Percentiles rank a stretch among this genome's conserved stretches.
Evolutionary conservation across 1,284 basidiomycete genomes (phyloP).

Genomic region (Microbotryum scabiosae): DNA sequence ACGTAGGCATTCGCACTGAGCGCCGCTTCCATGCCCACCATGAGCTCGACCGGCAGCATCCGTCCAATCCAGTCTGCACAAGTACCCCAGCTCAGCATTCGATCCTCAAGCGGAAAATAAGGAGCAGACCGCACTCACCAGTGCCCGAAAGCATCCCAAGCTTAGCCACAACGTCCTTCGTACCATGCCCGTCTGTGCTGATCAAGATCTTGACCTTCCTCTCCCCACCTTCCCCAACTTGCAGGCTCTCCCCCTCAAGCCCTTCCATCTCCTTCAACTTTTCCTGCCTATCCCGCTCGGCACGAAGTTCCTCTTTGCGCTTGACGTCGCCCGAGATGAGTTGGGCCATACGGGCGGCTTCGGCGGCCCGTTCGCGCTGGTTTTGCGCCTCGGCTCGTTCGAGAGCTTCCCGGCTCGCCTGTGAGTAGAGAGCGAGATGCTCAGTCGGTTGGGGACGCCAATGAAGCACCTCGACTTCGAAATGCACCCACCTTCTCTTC

Average conservation of each 20-base stretch:
- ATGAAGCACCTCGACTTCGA: too few species aligned
- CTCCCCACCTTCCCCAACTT: neutral
- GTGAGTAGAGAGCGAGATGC: neutral
- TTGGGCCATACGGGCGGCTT: conserved; percentile 21
- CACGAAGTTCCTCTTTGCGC: conserved; percentile 21
- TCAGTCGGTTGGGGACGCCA: neutral
- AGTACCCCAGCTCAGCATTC: too few species aligned
- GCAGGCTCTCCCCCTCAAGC: neutral
- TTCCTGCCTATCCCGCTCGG: conserved; percentile 17
- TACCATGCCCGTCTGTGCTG: neutral
- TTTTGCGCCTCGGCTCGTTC: conserved; percentile 6
- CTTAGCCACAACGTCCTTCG: conserved; percentile 8
- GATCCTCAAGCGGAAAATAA: too few species aligned
- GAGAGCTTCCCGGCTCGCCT: conserved; percentile 14
- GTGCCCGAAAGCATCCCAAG: conserved; percentile 7
- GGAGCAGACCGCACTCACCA: conserved; percentile 1
- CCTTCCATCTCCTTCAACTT: conserved; percentile 8
- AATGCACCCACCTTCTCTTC: conserved; percentile 16
- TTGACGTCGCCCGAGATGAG: conserved; percentile 30
- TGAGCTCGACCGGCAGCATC: conserved; percentile 9
- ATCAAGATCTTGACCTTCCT: conserved; percentile 6
- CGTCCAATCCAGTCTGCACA: conserved; percentile 22
- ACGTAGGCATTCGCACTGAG: conserved; percentile 21
- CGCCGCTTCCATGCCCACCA: neutral
- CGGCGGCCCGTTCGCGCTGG: conserved; percentile 19